Evolutionary conservation across 139 green algal species (phyloP).

Genomic region (Micractinium sp.): DNA sequence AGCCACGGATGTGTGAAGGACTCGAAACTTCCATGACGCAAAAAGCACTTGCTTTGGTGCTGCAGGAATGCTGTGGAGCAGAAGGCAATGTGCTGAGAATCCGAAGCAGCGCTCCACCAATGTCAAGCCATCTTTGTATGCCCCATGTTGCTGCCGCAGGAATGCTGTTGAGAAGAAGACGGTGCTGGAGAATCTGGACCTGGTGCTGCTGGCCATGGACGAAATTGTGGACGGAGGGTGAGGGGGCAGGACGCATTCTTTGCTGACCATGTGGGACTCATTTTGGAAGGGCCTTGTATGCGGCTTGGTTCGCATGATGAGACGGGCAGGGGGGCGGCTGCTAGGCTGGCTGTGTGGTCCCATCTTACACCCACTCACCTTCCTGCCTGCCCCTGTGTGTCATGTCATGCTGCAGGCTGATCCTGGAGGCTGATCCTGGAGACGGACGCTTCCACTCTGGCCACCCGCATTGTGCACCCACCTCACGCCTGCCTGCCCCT

Average conservation of each 20-base stretch:
- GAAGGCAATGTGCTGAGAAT: constrained; percentile 82
- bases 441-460: background rate
- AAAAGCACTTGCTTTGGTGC: too few relatives aligned
- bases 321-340: too few relatives aligned
- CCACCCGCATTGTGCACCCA: background rate
- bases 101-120: too few relatives aligned
- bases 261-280: too few relatives aligned
- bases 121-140: too few relatives aligned
- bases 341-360: too few relatives aligned
- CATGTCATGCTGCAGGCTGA: background rate
- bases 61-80: constrained; percentile 74
- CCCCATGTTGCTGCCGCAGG: too few relatives aligned
- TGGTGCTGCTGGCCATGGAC: constrained; percentile 96
- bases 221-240: constrained; percentile 96
- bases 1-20: too few relatives aligned
- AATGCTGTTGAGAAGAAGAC: constrained; percentile 98
- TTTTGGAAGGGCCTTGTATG: too few relatives aligned
- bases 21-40: too few relatives aligned
- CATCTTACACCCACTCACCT: background rate
- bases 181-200: constrained; percentile 98
- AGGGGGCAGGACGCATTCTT: background rate
- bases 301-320: too few relatives aligned
- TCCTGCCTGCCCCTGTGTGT: background rate
- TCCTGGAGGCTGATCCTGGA: constrained; percentile 68
- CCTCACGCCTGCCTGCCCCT: background rate